Evolutionary conservation across 257 asterid genomes (phyloP), one percentile per base, ranked within the genome.

Genomic region (Plantago major): DNA sequence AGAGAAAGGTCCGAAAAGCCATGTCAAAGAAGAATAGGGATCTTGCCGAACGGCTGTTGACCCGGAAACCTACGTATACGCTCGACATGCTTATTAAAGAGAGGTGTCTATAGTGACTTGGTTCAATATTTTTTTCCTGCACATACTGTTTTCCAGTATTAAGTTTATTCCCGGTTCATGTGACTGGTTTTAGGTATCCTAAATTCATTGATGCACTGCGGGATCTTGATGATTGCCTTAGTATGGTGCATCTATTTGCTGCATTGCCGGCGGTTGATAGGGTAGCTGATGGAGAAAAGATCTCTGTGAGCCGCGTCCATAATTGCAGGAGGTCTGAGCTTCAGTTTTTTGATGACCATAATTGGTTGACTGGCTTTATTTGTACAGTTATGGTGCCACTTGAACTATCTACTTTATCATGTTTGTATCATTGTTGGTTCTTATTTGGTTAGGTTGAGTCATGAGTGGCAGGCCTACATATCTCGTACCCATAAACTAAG

Each of bases 391-490:
- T 22, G 40, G 6, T 33, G 40, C 40, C 40, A 17, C 57, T 15
- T 17, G 18, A 51, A 17, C 44, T 10, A 40, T 56, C 30, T 40
- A 33, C 57, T 71, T n/a, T 47, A 58, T 62, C 33, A 17, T 74
- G 67, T 64, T 53, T 40, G 13, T 53, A 2, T 43, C 28, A 9
- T 19, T 47, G 54, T 50, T 60, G 48, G 10, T 67, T 47, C 28
- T 52, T 55, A n/a, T 10, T 50, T 40, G 59, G 16, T 44, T 47
- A 89, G 99, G 91, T 76, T 93, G 88, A 87, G 97, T 73, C 94
- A 92, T 69, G 99, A 92, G 80, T 92, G 97, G 97, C 97, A 83
- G 81, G 99, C 97, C 16, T 92, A 84, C 56, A 72, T 93, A 60
- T 82, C 94, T 67, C 91, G 96, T 64, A 80, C 95, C 53, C 95